These are phyloP conservation scores for Cicer pinnatifidum DNA, from an alignment of 306 rosid genomes.

Conservation along the genomic window DNA sequence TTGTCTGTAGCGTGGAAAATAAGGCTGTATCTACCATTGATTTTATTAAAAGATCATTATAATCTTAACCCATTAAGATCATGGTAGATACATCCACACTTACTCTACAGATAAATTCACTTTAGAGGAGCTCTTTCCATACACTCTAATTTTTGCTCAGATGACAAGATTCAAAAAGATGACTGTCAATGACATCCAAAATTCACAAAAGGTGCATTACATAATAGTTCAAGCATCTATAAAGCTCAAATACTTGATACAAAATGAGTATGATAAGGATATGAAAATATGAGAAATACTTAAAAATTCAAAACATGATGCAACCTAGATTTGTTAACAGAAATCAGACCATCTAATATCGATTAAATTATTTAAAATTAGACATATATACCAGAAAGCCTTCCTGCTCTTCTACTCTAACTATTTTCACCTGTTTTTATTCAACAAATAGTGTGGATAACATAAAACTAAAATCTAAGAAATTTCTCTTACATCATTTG, in stretches of 20 bases:
- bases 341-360: neutral
- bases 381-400: neutral
- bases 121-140: neutral
- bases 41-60: constrained; percentile 1
- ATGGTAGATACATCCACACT: neutral
- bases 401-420: constrained; percentile 2
- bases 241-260: neutral
- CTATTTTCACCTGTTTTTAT: neutral
- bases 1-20: neutral
- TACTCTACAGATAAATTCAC: neutral
- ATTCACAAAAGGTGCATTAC: neutral
- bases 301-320: neutral
- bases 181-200: constrained; percentile 13
- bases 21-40: neutral
- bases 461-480: neutral
- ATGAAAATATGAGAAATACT: neutral
- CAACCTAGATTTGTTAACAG: neutral
- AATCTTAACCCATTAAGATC: constrained; percentile 3
- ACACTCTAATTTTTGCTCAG: neutral
- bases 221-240: constrained; percentile 6
- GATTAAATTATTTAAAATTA: neutral
- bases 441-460: neutral
- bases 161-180: neutral
- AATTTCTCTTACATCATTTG: neutral
- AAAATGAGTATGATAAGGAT: neutral